Percentiles rank a stretch among this genome's conserved stretches.
Evolutionary conservation across 371 early-diverging fungal genomes (phyloP).

Genomic region (Synchytrium microbalum): DNA sequence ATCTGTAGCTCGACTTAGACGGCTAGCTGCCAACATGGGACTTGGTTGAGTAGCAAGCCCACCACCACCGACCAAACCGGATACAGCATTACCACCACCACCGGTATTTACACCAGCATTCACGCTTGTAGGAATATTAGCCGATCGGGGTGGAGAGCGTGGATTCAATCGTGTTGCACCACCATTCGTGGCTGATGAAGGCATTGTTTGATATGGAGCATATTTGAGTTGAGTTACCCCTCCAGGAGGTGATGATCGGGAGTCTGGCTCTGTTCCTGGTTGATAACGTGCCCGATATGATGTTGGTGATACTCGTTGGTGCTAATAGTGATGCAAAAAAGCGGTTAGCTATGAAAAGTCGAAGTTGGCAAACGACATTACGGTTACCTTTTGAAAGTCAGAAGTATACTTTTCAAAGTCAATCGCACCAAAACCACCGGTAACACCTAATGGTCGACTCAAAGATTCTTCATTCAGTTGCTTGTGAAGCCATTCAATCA

Average conservation of each 20-base stretch:
- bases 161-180: background rate
- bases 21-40: background rate
- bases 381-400: background rate
- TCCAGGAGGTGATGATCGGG: background rate
- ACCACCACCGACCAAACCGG: background rate
- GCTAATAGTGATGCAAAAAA: too few species aligned
- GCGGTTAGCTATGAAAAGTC: background rate
- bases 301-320: background rate
- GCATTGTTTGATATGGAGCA: background rate
- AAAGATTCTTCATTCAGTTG: constrained; percentile 45
- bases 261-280: background rate
- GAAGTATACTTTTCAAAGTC: constrained; percentile 11
- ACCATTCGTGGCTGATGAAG: too few species aligned
- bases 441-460: constrained; percentile 16
- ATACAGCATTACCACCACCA: background rate
- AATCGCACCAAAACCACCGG: constrained; percentile 1
- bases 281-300: background rate
- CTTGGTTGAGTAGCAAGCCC: background rate
- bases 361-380: too few species aligned
- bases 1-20: background rate
- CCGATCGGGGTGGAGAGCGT: background rate
- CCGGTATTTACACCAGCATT: background rate
- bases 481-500: constrained; percentile 47
- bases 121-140: background rate
- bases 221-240: background rate